Conservation (phyloP, 352 stramenopile species). For the Elongisporangium anandrum region DNA sequence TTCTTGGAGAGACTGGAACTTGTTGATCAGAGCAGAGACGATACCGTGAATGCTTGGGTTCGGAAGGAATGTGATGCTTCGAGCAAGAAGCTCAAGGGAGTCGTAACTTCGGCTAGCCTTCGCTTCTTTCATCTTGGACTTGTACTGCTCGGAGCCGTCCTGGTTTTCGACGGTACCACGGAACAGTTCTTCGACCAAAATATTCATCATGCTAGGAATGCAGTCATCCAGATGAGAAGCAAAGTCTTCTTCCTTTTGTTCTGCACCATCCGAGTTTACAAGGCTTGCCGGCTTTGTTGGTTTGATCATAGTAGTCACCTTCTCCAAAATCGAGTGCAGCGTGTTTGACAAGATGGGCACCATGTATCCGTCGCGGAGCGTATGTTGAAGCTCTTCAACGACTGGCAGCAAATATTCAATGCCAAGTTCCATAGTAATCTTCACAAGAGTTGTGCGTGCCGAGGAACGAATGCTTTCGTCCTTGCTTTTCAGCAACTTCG, state of each 20-base stretch:
- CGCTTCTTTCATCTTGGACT: constrained; percentile 89
- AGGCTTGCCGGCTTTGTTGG: constrained; percentile 13
- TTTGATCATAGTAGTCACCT: constrained; percentile 58
- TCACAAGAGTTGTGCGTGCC: constrained; percentile 91
- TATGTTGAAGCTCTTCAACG: constrained; percentile 80
- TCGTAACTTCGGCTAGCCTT: constrained; percentile 67
- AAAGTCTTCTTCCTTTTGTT: constrained; percentile 32
- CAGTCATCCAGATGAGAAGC: constrained; percentile 72
- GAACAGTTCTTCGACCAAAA: constrained; percentile 82
- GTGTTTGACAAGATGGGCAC: constrained; percentile 85
- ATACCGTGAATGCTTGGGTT: constrained; percentile 79
- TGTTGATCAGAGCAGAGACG: constrained; percentile 65
- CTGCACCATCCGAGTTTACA: constrained; percentile 9
- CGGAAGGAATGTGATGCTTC: constrained; percentile 82
- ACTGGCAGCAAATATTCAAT: constrained; percentile 81
- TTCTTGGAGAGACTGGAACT: constrained; percentile 60
- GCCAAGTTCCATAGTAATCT: constrained; percentile 91
- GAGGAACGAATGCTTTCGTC: constrained; percentile 91
- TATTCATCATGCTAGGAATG: constrained; percentile 76
- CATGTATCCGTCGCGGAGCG: constrained; percentile 81
- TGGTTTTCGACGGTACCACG: constrained; percentile 58
- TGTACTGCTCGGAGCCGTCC: constrained; percentile 40
- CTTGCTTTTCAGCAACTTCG: constrained; percentile 87
- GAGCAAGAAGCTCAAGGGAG: constrained; percentile 73
- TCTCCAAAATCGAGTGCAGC: constrained; percentile 81